These are phyloP conservation scores for Psilocybe tampanensis DNA, from an alignment of 768 basidiomycete species.

Conservation along the genomic window DNA sequence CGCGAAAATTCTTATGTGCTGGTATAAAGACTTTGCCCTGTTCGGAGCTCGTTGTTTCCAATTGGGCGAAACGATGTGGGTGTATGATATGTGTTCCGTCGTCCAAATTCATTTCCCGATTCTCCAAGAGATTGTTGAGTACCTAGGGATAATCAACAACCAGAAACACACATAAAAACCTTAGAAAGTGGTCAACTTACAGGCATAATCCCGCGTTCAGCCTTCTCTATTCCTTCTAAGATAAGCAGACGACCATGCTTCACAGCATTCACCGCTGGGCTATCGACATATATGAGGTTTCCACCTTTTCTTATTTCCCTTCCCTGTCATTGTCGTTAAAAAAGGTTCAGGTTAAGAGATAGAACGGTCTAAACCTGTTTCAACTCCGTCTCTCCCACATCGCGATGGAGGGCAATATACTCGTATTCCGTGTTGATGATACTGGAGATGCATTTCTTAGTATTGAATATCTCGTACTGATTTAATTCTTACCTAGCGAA, in stretches of 20 bases:
- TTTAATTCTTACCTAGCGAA: slow-evolving; percentile 53
- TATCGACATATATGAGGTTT: slow-evolving; percentile 68
- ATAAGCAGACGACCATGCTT: slow-evolving; percentile 68
- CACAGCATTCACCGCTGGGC: slow-evolving; percentile 65
- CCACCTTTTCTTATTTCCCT: slow-evolving; percentile 64
- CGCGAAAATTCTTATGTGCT: slow-evolving; percentile 68
- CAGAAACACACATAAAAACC: not conserved
- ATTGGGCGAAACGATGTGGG: slow-evolving; percentile 55
- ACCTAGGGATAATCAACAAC: slow-evolving; percentile 34
- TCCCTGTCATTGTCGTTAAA: slow-evolving; percentile 34
- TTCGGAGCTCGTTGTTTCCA: slow-evolving; percentile 38
- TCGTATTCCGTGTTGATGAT: slow-evolving; percentile 71
- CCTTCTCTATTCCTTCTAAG: slow-evolving; percentile 72
- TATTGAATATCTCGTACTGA: not conserved
- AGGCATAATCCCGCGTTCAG: slow-evolving; percentile 74
- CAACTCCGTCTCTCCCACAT: slow-evolving; percentile 73
- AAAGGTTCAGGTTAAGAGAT: not conserved
- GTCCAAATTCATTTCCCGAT: slow-evolving; percentile 74
- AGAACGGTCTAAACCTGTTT: slow-evolving; percentile 48
- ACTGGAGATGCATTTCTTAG: slow-evolving; percentile 27
- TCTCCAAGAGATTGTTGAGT: slow-evolving; percentile 69
- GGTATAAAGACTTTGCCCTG: slow-evolving; percentile 55
- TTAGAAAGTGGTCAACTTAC: slow-evolving; percentile 34
- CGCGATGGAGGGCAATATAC: slow-evolving; percentile 65
- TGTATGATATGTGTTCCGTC: slow-evolving; percentile 74